These are phyloP conservation scores for Penicillium sp. DNA, from an alignment of 2,329 filamentous ascomycete genomes.

Conservation along the genomic window DNA sequence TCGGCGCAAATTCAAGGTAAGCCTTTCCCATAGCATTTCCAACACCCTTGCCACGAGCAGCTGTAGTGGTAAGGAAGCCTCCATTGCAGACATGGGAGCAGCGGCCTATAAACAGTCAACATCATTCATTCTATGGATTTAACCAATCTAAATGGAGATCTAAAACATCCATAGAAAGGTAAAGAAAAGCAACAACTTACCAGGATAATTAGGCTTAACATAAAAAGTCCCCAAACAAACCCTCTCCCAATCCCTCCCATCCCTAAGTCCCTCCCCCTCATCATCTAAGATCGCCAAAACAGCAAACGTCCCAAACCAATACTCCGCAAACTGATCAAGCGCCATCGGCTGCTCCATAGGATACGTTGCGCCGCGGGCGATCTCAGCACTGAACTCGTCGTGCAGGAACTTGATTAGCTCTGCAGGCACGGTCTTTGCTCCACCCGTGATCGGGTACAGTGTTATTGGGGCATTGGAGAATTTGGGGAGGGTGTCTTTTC, in stretches of 20 bases:
- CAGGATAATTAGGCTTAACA: slow-evolving; percentile 43
- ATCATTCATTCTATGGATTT: neutral
- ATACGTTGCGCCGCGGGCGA: slow-evolving; percentile 37
- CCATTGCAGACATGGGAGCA: slow-evolving; percentile 42
- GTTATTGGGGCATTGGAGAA: slow-evolving; percentile 21
- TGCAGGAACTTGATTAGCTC: slow-evolving; percentile 31
- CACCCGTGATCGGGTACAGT: slow-evolving; percentile 30
- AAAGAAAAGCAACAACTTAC: slow-evolving; percentile 20
- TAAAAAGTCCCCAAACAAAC: slow-evolving; percentile 42
- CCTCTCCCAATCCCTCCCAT: slow-evolving; percentile 35
- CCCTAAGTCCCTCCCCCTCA: slow-evolving; percentile 15
- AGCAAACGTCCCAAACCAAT: slow-evolving; percentile 42
- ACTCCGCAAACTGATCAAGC: slow-evolving; percentile 31
- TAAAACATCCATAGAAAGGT: no score
- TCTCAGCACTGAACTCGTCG: slow-evolving; percentile 35
- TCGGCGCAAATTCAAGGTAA: slow-evolving; percentile 38
- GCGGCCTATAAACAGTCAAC: slow-evolving; percentile 26
- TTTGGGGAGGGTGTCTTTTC: slow-evolving; percentile 27
- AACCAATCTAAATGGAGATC: neutral
- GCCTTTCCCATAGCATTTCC: slow-evolving; percentile 37
- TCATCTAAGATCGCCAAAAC: slow-evolving; percentile 31
- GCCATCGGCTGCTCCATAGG: slow-evolving; percentile 37
- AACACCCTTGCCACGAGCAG: slow-evolving; percentile 34
- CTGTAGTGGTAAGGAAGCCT: slow-evolving; percentile 36
- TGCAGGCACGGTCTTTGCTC: slow-evolving; percentile 21